These are phyloP conservation scores for Discostella pseudostelligera DNA, from an alignment of 108 stramenopile genomes.

Conservation along the genomic window DNA sequence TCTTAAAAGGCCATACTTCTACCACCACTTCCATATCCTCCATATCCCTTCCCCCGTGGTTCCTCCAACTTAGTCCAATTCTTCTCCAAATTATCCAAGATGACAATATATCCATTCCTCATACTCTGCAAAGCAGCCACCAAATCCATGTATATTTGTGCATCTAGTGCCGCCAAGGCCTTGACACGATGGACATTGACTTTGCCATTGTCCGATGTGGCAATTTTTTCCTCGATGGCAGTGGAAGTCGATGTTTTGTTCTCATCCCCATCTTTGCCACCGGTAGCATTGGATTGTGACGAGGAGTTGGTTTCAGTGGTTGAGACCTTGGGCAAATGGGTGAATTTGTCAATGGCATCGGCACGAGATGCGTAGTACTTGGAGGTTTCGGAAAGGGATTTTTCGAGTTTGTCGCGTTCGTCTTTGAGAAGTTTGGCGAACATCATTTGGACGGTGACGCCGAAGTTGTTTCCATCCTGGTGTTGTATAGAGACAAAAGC, in stretches of 20 bases:
- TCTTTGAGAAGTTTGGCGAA: constrained; percentile 54
- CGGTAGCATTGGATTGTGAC: constrained; percentile 36
- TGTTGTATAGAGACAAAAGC: neutral
- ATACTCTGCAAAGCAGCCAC: constrained; percentile 25
- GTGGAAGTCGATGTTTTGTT: constrained; percentile 31
- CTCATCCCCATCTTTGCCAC: constrained; percentile 58
- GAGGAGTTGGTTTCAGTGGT: constrained; percentile 25
- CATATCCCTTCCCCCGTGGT: constrained; percentile 52
- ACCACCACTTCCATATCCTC: constrained; percentile 45
- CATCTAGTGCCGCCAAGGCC: constrained; percentile 47
- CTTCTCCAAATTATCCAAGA: constrained; percentile 59
- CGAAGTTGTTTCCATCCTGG: constrained; percentile 83
- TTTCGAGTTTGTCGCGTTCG: constrained; percentile 41
- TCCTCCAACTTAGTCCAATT: constrained; percentile 55
- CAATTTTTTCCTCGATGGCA: constrained; percentile 35
- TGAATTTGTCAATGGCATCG: constrained; percentile 57
- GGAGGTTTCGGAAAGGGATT: constrained; percentile 42
- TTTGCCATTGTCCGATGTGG: constrained; percentile 8
- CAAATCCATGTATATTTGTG: constrained; percentile 42
- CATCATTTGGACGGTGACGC: constrained; percentile 71
- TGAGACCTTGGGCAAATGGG: constrained; percentile 43
- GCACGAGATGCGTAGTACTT: constrained; percentile 65
- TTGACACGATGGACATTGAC: constrained; percentile 36
- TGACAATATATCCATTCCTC: constrained; percentile 49
- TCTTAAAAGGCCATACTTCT: constrained; percentile 40